These are phyloP conservation scores for Perilla frutescens DNA, from an alignment of 257 asterid species.

Conservation along the genomic window DNA sequence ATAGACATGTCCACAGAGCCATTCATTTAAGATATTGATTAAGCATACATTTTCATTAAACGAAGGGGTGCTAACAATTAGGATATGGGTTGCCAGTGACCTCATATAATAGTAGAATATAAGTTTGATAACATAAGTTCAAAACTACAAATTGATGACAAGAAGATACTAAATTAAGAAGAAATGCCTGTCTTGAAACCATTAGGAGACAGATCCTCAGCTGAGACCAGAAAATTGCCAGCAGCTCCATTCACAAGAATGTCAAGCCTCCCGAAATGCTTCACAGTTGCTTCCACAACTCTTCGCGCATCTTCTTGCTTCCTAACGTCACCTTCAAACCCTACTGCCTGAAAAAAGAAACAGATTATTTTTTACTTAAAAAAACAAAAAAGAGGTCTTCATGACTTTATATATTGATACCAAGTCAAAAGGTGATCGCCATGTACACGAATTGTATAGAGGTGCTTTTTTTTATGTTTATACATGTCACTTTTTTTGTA, in stretches of 20 bases:
- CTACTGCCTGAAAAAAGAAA: slow-evolving; percentile 63
- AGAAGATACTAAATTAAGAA: background rate
- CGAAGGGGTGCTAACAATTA: too few relatives aligned
- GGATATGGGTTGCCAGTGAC: too few relatives aligned
- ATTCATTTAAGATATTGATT: too few relatives aligned
- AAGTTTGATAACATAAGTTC: background rate
- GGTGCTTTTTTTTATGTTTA: too few relatives aligned
- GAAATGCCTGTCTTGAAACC: slow-evolving; percentile 84
- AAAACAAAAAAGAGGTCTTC: too few relatives aligned
- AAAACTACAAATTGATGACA: background rate
- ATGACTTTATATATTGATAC: too few relatives aligned
- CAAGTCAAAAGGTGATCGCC: too few relatives aligned
- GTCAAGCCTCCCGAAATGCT: slow-evolving; percentile 83
- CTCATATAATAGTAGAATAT: background rate
- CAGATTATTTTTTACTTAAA: background rate
- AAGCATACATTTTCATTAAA: too few relatives aligned
- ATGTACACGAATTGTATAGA: too few relatives aligned
- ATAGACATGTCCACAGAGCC: too few relatives aligned
- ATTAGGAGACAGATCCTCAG: slow-evolving; percentile 90
- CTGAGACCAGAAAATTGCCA: slow-evolving; percentile 82
- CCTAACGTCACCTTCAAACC: slow-evolving; percentile 87
- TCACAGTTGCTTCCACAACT: slow-evolving; percentile 72
- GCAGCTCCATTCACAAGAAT: slow-evolving; percentile 94
- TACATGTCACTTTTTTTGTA: too few relatives aligned
- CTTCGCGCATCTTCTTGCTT: slow-evolving; percentile 73